phyloP scores from a whole-genome alignment of 805 yeast species.

The Trichomonascus vanleenenianus region DNA sequence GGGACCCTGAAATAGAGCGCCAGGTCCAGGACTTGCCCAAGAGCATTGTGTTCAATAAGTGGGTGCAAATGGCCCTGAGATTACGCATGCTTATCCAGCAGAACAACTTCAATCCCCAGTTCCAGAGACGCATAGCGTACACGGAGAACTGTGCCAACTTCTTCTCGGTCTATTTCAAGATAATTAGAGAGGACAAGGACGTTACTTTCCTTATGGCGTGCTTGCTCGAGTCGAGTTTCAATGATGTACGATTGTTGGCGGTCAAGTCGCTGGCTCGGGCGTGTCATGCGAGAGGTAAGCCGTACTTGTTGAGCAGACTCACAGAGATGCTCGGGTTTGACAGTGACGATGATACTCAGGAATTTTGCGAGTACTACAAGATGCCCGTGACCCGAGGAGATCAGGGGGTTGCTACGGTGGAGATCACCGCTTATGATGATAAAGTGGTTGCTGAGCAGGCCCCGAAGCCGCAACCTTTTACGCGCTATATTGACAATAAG shows the following conservation, averaged over 20 bases:
- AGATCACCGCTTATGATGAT: constrained; percentile 36
- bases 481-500: constrained; percentile 36
- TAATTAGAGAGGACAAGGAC: constrained; percentile 31
- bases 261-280: constrained; percentile 57
- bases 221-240: constrained; percentile 69
- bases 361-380: constrained; percentile 58
- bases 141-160: constrained; percentile 53
- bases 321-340: constrained; percentile 59
- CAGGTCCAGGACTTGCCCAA: constrained; percentile 62
- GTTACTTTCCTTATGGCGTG: constrained; percentile 46
- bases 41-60: constrained; percentile 42
- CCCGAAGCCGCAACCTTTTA: constrained; percentile 42
- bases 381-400: constrained; percentile 31
- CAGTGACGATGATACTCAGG: constrained; percentile 40
- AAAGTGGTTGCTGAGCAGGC: constrained; percentile 30
- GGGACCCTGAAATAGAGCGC: constrained; percentile 80
- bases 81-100: constrained; percentile 61
- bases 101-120: constrained; percentile 45
- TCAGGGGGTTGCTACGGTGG: constrained; percentile 32
- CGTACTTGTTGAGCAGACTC: constrained; percentile 46
- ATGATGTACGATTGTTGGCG: constrained; percentile 69
- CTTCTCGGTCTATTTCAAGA: constrained; percentile 56
- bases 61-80: constrained; percentile 64
- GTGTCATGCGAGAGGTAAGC: constrained; percentile 63
- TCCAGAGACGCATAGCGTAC: constrained; percentile 37